Evolutionary conservation across 2,329 filamentous ascomycete species (phyloP).

Genomic region (Didymellaceae sp.): DNA sequence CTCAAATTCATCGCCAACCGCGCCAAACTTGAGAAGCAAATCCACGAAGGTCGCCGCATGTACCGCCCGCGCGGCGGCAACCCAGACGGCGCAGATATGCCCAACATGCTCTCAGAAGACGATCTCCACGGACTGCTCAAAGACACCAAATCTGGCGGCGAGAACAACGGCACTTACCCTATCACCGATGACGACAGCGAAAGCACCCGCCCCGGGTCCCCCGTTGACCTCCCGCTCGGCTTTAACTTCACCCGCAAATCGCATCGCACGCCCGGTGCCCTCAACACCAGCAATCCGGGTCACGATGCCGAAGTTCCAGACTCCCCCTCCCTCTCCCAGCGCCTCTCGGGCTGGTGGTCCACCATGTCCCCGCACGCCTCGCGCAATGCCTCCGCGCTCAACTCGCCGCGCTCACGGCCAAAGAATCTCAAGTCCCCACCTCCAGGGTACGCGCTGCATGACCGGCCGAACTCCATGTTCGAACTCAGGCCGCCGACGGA

Average conservation of each 20-base stretch:
- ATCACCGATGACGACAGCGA: conserved; percentile 41
- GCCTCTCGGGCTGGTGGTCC: conserved; percentile 48
- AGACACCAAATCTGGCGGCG: conserved; percentile 30
- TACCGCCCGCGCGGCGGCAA: conserved; percentile 43
- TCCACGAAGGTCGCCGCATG: conserved; percentile 62
- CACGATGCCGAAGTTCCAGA: conserved; percentile 26
- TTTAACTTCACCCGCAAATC: conserved; percentile 37
- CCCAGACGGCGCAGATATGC: conserved; percentile 41
- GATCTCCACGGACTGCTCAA: conserved; percentile 53
- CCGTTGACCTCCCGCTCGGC: conserved; percentile 35
- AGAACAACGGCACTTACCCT: conserved; percentile 23
- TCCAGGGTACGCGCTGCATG: conserved; percentile 24
- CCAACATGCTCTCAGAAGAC: conserved; percentile 54
- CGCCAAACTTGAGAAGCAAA: conserved; percentile 77
- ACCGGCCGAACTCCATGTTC: conserved; percentile 47
- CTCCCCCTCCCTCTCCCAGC: conserved; percentile 39
- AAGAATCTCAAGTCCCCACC: conserved; percentile 17
- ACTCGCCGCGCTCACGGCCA: conserved; percentile 8
- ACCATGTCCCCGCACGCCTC: conserved; percentile 33
- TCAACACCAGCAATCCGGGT: conserved; percentile 7
- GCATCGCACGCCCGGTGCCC: conserved; percentile 17
- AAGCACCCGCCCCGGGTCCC: conserved; percentile 38
- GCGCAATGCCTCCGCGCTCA: conserved; percentile 9
- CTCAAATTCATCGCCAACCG: conserved; percentile 90
- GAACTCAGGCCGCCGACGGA: conserved; percentile 43